Evolutionary conservation across 75 land plant genomes (phyloP), one percentile per base, ranked within the genome.

Genomic region (Sequoia sempervirens): DNA sequence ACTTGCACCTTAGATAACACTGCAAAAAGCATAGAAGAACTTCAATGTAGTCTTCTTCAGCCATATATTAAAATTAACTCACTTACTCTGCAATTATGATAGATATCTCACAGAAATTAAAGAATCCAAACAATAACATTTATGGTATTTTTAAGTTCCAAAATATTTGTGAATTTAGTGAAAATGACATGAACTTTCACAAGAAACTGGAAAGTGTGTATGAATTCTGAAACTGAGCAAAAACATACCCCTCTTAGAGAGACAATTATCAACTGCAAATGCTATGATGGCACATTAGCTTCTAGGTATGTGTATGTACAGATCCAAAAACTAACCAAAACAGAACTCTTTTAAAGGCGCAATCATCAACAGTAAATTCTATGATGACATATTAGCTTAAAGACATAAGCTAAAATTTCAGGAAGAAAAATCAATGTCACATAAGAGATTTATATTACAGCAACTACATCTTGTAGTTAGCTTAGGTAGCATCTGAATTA

Each of bases 11-110:
- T 17, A 50, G 23, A 50, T 11, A 34, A 52, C 68, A 46, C 18
- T 52, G 72, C 37, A 81, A 81, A 81, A 54, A 17, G 20, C 32
- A 81, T 52, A 52, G 23, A 26, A 80, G 15, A 47, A 50, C 82
- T 81, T 30, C 36, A 47, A 47, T 13, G 7, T 81, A 32, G 20
- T 28, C 11, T 58, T 30, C 38, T 50, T 50, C 69, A 58, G 26
- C 3, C 32, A 13, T 36, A 5, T 5, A 40, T 75, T 76, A 43
- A 10, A 76, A 40, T 76, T 76, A 41, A 43, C 28, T 76, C 3
- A n/a, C n/a, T n/a, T n/a, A 30, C 23, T 76, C 46, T 76, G 23
- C 3, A 43, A 20, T 36, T 14, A 74, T 14, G 41, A 37, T 37
- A 74, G 18, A 5, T 36, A 74, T 37, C 17, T 15, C 4, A 74